Evolutionary conservation across 108 stramenopile genomes (phyloP).

Genomic region (Chaetoceros muelleri): DNA sequence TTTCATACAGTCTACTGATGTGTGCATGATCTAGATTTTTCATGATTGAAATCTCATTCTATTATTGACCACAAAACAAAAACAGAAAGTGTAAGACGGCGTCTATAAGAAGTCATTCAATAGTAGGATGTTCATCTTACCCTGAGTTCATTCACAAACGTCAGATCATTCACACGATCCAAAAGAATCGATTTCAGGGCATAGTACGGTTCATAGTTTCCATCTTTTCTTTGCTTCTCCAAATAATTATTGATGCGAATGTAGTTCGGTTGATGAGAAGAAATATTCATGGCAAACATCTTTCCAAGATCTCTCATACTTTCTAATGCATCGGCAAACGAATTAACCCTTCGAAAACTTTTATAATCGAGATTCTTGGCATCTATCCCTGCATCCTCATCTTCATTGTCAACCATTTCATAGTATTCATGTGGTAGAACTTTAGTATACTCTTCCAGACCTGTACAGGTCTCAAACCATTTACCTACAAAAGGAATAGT

Average conservation of each 20-base stretch:
- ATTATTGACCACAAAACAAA: not conserved
- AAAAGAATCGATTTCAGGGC: slow-evolving; percentile 66
- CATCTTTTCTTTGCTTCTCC: not conserved
- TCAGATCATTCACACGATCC: slow-evolving; percentile 23
- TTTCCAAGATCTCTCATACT: not conserved
- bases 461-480: not conserved
- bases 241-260: not conserved
- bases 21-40: slow-evolving; percentile 78
- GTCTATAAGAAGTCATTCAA: slow-evolving; percentile 25
- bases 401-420: too few species aligned
- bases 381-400: not conserved
- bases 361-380: not conserved
- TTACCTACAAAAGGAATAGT: not conserved
- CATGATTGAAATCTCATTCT: slow-evolving; percentile 80
- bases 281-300: not conserved
- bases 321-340: not conserved
- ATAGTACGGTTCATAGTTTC: slow-evolving; percentile 12
- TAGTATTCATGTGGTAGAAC: too few species aligned
- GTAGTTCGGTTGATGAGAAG: not conserved
- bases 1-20: slow-evolving; percentile 71
- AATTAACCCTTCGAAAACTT: not conserved
- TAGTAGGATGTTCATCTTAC: slow-evolving; percentile 3
- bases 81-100: not conserved
- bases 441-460: not conserved
- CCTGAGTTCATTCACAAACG: slow-evolving; percentile 26